Evolutionary conservation across 23 red algal species (phyloP).

Genomic region (Chondrus crispus): DNA sequence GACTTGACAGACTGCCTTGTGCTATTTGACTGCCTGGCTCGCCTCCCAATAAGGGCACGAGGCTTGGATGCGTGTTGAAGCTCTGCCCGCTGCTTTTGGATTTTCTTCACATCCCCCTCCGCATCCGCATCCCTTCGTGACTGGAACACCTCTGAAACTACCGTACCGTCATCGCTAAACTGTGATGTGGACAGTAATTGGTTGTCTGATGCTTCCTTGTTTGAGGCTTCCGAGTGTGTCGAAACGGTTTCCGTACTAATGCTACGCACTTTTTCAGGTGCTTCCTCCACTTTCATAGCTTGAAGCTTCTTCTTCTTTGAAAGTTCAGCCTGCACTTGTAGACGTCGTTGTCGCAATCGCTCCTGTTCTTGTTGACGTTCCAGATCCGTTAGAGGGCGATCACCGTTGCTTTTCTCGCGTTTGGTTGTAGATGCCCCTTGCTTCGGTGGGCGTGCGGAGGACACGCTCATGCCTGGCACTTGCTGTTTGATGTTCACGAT

Average conservation of each 20-base stretch:
- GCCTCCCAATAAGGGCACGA: slow-evolving; percentile 9
- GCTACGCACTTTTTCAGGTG: not conserved
- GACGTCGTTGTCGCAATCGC: slow-evolving; percentile 32
- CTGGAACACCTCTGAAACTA: slow-evolving; percentile 26
- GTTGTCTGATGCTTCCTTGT: slow-evolving; percentile 9
- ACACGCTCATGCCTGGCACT: not conserved
- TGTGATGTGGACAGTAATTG: slow-evolving; percentile 10
- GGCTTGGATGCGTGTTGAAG: not conserved
- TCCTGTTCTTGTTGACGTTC: slow-evolving; percentile 54
- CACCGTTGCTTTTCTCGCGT: not conserved
- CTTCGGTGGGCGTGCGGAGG: no score
- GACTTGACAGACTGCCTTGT: slow-evolving; percentile 7
- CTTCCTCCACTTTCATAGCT: slow-evolving; percentile 4
- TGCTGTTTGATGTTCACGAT: no score
- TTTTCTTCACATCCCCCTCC: slow-evolving; percentile 41
- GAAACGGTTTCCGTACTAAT: slow-evolving; percentile 25
- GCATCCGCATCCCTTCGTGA: slow-evolving; percentile 36
- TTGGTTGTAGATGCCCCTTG: no score
- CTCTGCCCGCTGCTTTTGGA: slow-evolving; percentile 42
- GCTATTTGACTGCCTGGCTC: not conserved
- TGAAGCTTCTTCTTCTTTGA: slow-evolving; percentile 19
- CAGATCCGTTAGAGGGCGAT: not conserved
- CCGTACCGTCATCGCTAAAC: slow-evolving; percentile 29
- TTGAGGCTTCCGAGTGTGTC: slow-evolving; percentile 1
- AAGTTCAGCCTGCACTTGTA: slow-evolving; percentile 44